These are phyloP conservation scores for Prunus davidiana DNA, from an alignment of 306 rosid species.

Conservation along the genomic window DNA sequence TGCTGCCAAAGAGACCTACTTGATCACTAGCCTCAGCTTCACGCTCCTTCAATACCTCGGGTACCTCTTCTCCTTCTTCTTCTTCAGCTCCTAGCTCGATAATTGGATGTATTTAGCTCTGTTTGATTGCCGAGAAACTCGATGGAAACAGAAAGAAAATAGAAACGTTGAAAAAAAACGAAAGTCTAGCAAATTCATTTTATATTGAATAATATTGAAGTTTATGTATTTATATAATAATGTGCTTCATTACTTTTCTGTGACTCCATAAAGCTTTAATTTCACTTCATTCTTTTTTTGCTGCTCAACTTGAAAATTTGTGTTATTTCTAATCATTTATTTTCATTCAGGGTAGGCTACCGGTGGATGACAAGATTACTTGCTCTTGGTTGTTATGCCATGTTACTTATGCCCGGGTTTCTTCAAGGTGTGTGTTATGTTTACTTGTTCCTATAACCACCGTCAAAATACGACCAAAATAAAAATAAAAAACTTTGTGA, in stretches of 20 bases:
- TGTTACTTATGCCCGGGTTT: conserved; percentile 93
- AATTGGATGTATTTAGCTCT: not conserved
- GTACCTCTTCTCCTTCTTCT: conserved; percentile 26
- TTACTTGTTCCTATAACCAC: not conserved
- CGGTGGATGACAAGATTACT: conserved; percentile 67
- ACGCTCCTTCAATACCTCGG: conserved; percentile 86
- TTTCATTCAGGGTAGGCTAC: conserved; percentile 83
- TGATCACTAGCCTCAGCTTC: conserved; percentile 67
- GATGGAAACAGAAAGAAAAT: not conserved
- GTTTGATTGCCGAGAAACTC: conserved; percentile 1
- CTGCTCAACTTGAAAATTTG: not conserved
- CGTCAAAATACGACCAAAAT: not conserved
- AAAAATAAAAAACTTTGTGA: too few relatives aligned
- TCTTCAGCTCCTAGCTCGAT: not conserved
- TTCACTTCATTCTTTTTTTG: not conserved
- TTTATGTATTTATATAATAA: too few relatives aligned
- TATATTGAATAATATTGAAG: too few relatives aligned
- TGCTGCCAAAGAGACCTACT: conserved; percentile 74
- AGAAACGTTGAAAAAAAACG: not conserved
- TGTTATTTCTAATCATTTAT: conserved; percentile 28
- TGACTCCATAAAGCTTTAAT: not conserved
- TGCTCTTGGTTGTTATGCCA: conserved; percentile 72
- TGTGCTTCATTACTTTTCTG: too few relatives aligned
- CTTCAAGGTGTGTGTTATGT: conserved; percentile 58
- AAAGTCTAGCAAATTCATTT: not conserved